A percentile compares a stretch with the other conserved stretches of the same genome.
phyloP scores from a whole-genome alignment of 805 yeast species.

The Cyberlindnera euphorbiiphila region DNA sequence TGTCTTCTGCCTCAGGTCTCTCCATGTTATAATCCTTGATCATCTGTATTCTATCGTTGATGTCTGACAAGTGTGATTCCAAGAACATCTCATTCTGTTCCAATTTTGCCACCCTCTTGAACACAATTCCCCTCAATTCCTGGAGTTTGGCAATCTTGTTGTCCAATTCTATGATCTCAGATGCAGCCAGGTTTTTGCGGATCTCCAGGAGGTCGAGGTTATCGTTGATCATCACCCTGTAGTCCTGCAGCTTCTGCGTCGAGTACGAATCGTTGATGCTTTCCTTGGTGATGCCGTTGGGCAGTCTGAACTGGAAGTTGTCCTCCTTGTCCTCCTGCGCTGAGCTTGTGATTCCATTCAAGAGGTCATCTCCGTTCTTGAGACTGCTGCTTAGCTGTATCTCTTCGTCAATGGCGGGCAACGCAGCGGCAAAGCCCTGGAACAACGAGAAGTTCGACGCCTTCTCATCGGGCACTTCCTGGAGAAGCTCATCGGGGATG shows the following conservation, averaged over 20 bases:
- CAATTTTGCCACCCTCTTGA: constrained; percentile 53
- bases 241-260: constrained; percentile 33
- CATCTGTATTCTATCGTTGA: constrained; percentile 41
- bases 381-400: constrained; percentile 29
- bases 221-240: constrained; percentile 38
- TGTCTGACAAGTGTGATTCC: constrained; percentile 44
- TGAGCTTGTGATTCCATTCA: constrained; percentile 23
- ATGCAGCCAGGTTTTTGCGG: constrained; percentile 59
- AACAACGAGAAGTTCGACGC: constrained; percentile 48
- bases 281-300: constrained; percentile 39
- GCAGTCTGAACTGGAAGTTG: constrained; percentile 29
- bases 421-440: constrained; percentile 65
- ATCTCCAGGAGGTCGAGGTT: constrained; percentile 54
- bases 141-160: constrained; percentile 48
- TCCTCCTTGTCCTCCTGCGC: constrained; percentile 19
- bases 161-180: constrained; percentile 64
- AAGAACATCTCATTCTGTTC: constrained; percentile 59
- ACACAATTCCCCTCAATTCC: constrained; percentile 46
- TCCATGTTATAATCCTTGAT: constrained; percentile 38
- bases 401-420: constrained; percentile 47
- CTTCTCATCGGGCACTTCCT: constrained; percentile 43
- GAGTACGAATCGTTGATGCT: constrained; percentile 42
- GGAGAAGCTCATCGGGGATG: constrained; percentile 59
- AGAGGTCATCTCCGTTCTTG: constrained; percentile 19
- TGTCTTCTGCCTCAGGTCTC: constrained; percentile 25